Evolutionary conservation across 1,284 basidiomycete species (phyloP), one percentile per base, ranked within the genome.

Genomic region (Ganoderma lucidum): DNA sequence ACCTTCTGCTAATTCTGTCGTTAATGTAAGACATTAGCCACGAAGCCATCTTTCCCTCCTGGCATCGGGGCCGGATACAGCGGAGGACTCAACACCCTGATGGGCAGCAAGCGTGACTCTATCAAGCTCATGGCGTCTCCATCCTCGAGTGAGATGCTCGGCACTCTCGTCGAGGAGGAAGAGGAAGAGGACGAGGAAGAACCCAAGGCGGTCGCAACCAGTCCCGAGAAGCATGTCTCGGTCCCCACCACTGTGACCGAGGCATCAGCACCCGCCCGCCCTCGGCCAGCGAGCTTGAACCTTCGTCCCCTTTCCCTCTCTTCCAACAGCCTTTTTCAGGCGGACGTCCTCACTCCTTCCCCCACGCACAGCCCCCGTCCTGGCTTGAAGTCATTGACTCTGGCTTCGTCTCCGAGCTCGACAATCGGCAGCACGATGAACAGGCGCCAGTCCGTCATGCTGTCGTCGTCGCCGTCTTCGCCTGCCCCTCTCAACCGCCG

Each of bases 81-180:
- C 41, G 75, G 78, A 39, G 82, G 82, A 44, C 75, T 83, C 69
- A 85, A 77, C 69, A 75, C 78, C 66, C 77, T 88, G 61, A 77
- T 87, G 75, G 80, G 83, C 44, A 86, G 80, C 74, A 94, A 94
- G 79, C 89, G 93, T 23, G 93, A 95, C 77, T 94, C 93, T 0
- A 90, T 93, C 78, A 93, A 92, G 79, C 84, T 91, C 71, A 83
- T 85, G 19, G 75, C 86, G 19, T 86, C 88, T 5, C 86, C 87
- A 1, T 84, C 86, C 6, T 86, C 88, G 61, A 94, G 93, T 77
- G 93, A 94, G 77, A 88, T 91, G 73, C 84, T 95, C 9, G 86
- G 87, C 69, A 94, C 93, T 9, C 84, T 95, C 39, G 80, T 94
- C 42, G 93, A 95, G 78, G 93, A 94, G 74, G 93, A 94, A 44